Conservation (phyloP, 768 basidiomycete species). For the Tulasnella calospora region DNA sequence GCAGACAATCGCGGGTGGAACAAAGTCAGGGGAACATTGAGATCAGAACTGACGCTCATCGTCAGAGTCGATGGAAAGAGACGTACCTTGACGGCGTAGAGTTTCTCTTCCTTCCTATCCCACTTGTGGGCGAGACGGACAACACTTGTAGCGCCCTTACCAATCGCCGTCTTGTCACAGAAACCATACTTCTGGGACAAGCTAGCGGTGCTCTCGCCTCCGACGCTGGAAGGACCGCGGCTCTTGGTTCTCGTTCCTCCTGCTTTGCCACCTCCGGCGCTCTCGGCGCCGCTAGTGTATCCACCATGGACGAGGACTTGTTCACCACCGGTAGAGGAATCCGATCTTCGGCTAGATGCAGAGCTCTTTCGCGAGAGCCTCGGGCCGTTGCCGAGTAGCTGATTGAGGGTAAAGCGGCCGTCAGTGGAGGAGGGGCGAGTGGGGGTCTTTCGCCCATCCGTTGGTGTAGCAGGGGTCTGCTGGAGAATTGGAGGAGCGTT, state of each 20-base stretch:
- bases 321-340: constrained; percentile 36
- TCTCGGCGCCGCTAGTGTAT: constrained; percentile 26
- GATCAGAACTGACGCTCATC: background rate
- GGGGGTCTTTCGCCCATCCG: constrained; percentile 16
- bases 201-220: constrained; percentile 51
- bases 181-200: constrained; percentile 90
- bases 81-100: constrained; percentile 94
- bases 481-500: background rate
- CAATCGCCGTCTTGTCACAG: constrained; percentile 94
- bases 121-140: constrained; percentile 97
- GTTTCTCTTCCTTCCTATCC: constrained; percentile 93
- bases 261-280: constrained; percentile 35
- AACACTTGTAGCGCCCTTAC: constrained; percentile 96
- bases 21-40: constrained; percentile 25
- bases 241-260: constrained; percentile 42
- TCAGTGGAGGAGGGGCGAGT: constrained; percentile 17
- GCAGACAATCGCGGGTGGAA: background rate
- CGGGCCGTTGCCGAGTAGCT: constrained; percentile 66
- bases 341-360: constrained; percentile 58
- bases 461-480: background rate
- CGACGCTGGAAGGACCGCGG: constrained; percentile 19
- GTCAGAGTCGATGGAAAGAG: background rate
- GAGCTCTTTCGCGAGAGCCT: constrained; percentile 71
- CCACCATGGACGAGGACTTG: constrained; percentile 1
- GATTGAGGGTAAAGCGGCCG: constrained; percentile 75